Conservation (phyloP, 2,329 filamentous ascomycete genomes). For the Torrubiellomyces zombiae region DNA sequence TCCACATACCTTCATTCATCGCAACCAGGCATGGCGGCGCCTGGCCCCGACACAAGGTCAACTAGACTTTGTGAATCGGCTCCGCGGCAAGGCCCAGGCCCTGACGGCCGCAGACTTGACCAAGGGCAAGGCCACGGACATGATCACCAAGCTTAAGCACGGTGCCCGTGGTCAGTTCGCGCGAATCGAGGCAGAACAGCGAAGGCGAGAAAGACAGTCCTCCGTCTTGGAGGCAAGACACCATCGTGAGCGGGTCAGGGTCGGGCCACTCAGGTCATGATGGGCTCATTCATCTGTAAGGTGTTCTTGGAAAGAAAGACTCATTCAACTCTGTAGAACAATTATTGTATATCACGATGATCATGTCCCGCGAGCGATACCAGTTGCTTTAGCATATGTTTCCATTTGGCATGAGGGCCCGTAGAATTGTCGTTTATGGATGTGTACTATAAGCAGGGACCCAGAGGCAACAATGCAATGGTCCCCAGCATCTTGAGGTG, state of each 20-base stretch:
- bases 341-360: conserved; percentile 1
- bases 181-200: conserved; percentile 33
- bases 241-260: conserved; percentile 33
- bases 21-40: conserved; percentile 53
- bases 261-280: conserved; percentile 31
- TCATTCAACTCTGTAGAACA: neutral
- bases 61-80: conserved; percentile 52
- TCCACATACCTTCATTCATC: conserved; percentile 48
- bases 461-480: no score
- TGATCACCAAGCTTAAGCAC: conserved; percentile 84
- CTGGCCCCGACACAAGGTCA: conserved; percentile 47
- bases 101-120: conserved; percentile 42
- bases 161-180: conserved; percentile 54
- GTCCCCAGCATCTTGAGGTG: no score
- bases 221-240: conserved; percentile 21
- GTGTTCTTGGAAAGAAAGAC: neutral
- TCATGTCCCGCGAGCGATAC: no score
- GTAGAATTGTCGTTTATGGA: no score
- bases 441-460: no score
- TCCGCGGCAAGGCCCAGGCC: conserved; percentile 34
- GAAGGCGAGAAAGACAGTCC: conserved; percentile 23
- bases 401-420: neutral
- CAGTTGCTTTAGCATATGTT: neutral
- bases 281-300: neutral
- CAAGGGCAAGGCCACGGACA: conserved; percentile 70